A percentile compares a stretch with the other conserved stretches of the same genome.
These are phyloP conservation scores for Cucurbita ficifolia DNA, from an alignment of 306 rosid genomes.

Conservation along the genomic window DNA sequence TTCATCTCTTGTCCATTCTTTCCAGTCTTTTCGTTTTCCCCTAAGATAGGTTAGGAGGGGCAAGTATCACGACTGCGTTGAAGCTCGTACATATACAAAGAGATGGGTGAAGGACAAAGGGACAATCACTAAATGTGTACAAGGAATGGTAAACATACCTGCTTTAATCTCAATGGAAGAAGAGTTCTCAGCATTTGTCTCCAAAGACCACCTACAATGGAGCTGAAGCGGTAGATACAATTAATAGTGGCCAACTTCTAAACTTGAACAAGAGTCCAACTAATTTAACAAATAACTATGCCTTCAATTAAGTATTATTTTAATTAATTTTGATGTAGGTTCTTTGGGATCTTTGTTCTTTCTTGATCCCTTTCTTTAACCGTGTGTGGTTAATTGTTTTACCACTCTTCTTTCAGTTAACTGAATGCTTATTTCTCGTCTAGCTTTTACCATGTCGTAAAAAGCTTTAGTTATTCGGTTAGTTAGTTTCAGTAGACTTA, in stretches of 20 bases:
- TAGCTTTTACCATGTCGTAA: neutral
- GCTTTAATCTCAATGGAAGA: conserved; percentile 64
- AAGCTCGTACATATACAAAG: neutral
- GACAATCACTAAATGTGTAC: neutral
- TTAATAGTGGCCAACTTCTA: neutral
- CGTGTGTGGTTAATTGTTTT: neutral
- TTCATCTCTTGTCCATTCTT: neutral
- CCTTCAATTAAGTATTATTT: neutral
- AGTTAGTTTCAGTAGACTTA: neutral
- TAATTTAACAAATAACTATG: neutral
- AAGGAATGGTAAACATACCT: conserved; percentile 38
- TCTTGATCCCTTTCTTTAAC: neutral
- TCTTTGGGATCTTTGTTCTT: neutral
- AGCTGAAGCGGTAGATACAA: conserved; percentile 38
- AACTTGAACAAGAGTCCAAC: neutral
- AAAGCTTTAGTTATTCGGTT: neutral
- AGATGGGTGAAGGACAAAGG: neutral
- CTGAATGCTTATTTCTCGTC: neutral
- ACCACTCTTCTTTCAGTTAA: neutral
- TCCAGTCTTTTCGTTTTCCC: neutral
- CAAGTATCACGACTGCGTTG: neutral
- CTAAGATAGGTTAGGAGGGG: neutral
- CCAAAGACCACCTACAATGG: conserved; percentile 73
- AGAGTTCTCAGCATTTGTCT: conserved; percentile 41
- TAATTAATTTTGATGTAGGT: no score